A percentile compares a stretch with the other conserved stretches of the same genome.
Conservation (phyloP, 2,329 filamentous ascomycete species). For the Ceratocystis alfenasii region DNA sequence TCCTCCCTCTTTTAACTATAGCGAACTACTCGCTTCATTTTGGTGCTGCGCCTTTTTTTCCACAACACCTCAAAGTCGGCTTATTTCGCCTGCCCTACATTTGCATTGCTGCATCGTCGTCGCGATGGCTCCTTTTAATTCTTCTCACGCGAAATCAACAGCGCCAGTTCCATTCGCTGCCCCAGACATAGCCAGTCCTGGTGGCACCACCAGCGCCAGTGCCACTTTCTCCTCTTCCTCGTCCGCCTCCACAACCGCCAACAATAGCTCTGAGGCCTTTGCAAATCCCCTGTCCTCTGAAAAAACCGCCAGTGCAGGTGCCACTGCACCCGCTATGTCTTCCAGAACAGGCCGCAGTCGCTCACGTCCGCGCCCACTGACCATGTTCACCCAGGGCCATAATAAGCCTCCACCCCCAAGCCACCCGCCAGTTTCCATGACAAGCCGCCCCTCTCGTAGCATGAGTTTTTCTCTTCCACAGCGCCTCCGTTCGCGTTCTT, state of each 20-base stretch:
- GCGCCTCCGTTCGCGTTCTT: constrained; percentile 36
- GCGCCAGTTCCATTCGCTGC: not conserved
- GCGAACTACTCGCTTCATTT: not conserved
- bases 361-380: constrained; percentile 16
- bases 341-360: constrained; percentile 8
- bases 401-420: constrained; percentile 3
- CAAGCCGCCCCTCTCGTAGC: constrained; percentile 29
- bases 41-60: not conserved
- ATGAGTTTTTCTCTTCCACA: constrained; percentile 41
- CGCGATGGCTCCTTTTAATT: constrained; percentile 7
- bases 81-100: not conserved
- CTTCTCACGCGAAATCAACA: not conserved
- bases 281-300: not conserved
- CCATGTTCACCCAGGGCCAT: constrained; percentile 12
- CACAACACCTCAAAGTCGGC: not conserved
- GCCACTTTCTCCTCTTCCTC: not conserved
- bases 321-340: not conserved
- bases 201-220: not conserved
- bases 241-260: not conserved
- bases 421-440: constrained; percentile 18
- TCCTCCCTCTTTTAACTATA: not conserved
- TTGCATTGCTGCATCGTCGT: not conserved
- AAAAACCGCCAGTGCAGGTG: not conserved
- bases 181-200: not conserved
- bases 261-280: not conserved